Percentiles rank a stretch among this genome's conserved stretches.
phyloP scores from a whole-genome alignment of 2,329 filamentous ascomycete genomes.

The Clonostachys chloroleuca region DNA sequence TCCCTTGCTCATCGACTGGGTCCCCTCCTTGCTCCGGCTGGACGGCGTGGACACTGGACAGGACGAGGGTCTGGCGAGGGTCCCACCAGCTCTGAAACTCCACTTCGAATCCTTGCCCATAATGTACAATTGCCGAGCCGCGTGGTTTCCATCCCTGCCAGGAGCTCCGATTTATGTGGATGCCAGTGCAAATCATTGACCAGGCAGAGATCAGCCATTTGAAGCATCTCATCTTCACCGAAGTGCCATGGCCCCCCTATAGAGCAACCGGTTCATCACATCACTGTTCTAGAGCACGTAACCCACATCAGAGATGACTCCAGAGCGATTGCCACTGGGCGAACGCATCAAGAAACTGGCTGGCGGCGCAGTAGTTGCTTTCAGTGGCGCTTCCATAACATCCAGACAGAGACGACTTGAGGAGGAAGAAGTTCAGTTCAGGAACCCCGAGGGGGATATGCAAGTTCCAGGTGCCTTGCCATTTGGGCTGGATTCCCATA shows the following conservation, averaged over 20 bases:
- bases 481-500: conserved; percentile 20
- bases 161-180: not conserved
- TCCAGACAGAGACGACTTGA: conserved; percentile 21
- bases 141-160: no score
- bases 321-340: conserved; percentile 6
- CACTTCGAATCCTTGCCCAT: no score
- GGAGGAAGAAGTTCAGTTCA: conserved; percentile 27
- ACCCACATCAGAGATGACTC: not conserved
- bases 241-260: no score
- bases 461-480: conserved; percentile 20
- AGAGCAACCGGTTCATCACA: no score
- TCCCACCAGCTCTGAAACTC: no score
- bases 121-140: no score
- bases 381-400: conserved; percentile 27
- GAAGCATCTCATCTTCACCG: no score
- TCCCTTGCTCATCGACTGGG: not conserved
- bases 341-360: conserved; percentile 33
- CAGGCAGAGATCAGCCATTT: not conserved
- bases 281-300: no score
- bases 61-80: no score
- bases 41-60: not conserved
- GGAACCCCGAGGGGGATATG: conserved; percentile 17
- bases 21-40: not conserved
- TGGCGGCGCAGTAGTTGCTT: conserved; percentile 38
- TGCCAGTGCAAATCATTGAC: no score